Base-by-base conservation (phyloP, 2,329 filamentous ascomycete species). In the Ophiostoma novo-ulmi region DNA sequence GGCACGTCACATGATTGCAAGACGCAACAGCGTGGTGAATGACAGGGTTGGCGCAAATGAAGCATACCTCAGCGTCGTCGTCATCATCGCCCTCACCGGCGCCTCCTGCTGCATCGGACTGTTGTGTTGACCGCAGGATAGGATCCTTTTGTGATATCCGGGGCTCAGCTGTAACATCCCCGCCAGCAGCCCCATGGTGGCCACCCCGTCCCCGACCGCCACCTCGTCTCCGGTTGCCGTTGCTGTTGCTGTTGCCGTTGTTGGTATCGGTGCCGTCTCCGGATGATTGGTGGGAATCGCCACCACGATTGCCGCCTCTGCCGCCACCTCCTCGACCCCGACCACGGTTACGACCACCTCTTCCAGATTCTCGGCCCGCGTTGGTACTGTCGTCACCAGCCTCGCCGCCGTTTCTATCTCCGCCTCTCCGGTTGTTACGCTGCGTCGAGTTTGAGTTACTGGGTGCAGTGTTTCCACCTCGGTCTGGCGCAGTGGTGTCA, bases 1-100 rank as follows among this genome's bases (percentile, higher is more conserved):
- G 95, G 78, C 95, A 99, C 67, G 94, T 97, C 71, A 92, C 87
- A 81, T 99, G 95, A 80, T 97, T 98, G 81, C 95, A 99, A 26
- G 95, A 94, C 41, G 94, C 89, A 74, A 99, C 88, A 11, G 94
- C 91, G 76, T 92, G 89, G 82, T 98, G 93, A 67, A 91, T 88
- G 67, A 99, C 90, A 1, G 90, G 88, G 74, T 94, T 97, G 71
- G 95, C 94, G 80, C 95, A 99, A 77, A 99, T 99, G 81, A 98
- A 98, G 86, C 95, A 99, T 73, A 97, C 87, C 73, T 97, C 93
- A 36, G 85, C 89, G 70, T 93, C 91, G 39, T 74, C 73, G 55
- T 72, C 73, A 35, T 69, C 73, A 1, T n/a, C 73, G 63, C 63
- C 66, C 6, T 44, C 72, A 55, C 38, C 73, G 52, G 64, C 70